Evolutionary conservation across 495 filamentous ascomycete species (phyloP).

Genomic region (Xylaria bambusicola): DNA sequence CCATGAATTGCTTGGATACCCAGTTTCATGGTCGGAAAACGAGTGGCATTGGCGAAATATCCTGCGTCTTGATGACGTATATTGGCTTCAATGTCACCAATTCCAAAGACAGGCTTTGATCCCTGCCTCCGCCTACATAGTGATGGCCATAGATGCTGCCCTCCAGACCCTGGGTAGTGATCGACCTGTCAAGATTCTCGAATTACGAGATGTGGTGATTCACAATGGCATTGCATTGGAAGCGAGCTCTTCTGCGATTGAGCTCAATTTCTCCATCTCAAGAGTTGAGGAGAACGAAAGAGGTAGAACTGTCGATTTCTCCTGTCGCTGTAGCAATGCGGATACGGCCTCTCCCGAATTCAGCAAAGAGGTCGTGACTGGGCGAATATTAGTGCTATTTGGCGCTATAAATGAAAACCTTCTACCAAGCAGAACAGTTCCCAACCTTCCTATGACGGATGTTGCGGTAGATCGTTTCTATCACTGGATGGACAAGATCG

Average conservation of each 20-base stretch:
- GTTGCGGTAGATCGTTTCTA: neutral
- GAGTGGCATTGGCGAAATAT: conserved; percentile 40
- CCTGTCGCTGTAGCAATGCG: neutral
- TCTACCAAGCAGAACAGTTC: neutral
- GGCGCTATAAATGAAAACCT: neutral
- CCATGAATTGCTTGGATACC: conserved; percentile 47
- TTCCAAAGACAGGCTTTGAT: conserved; percentile 46
- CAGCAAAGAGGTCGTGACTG: neutral
- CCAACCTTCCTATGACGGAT: neutral
- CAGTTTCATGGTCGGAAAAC: conserved; percentile 20
- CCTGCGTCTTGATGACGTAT: conserved; percentile 36
- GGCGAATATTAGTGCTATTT: neutral
- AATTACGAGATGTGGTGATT: conserved; percentile 23
- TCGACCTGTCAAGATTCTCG: neutral
- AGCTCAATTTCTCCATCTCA: conserved; percentile 17
- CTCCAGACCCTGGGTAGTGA: conserved; percentile 1
- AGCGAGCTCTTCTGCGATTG: conserved; percentile 17
- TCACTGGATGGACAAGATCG: neutral
- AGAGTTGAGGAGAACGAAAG: conserved; percentile 1
- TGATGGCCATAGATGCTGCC: conserved; percentile 48
- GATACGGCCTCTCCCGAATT: neutral
- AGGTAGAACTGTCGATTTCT: neutral
- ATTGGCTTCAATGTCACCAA: conserved; percentile 49
- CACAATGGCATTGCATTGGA: conserved; percentile 21
- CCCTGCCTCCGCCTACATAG: conserved; percentile 55